A percentile compares a stretch with the other conserved stretches of the same genome.
These are phyloP conservation scores for Eremothecium cymbalariae DNA, from an alignment of 1,139 yeast genomes.

Conservation along the genomic window DNA sequence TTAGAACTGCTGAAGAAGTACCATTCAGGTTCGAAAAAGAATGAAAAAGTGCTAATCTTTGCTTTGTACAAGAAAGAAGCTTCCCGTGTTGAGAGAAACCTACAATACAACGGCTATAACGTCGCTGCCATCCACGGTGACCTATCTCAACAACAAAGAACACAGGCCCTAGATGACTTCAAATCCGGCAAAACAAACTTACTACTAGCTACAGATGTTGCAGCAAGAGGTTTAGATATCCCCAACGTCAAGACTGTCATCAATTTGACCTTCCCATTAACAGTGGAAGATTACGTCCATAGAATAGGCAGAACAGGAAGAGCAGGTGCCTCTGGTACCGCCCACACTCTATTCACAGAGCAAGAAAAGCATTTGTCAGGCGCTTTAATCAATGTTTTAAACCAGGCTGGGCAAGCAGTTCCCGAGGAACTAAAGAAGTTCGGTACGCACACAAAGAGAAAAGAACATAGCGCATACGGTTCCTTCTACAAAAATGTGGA, in stretches of 20 bases:
- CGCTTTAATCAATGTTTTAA: slow-evolving; percentile 79
- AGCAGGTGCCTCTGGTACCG: slow-evolving; percentile 92
- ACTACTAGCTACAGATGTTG: slow-evolving; percentile 94
- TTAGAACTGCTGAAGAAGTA: slow-evolving; percentile 66
- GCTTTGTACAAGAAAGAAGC: slow-evolving; percentile 98
- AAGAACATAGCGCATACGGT: slow-evolving; percentile 92
- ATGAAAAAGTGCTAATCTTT: slow-evolving; percentile 80
- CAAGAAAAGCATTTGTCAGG: slow-evolving; percentile 97
- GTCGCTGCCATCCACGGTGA: slow-evolving; percentile 97
- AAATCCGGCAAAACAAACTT: slow-evolving; percentile 71
- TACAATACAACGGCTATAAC: slow-evolving; percentile 62
- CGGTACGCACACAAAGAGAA: slow-evolving; percentile 96
- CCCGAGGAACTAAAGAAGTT: slow-evolving; percentile 95
- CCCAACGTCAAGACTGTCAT: slow-evolving; percentile 96
- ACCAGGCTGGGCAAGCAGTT: slow-evolving; percentile 91
- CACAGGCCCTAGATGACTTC: slow-evolving; percentile 76
- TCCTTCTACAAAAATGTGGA: slow-evolving; percentile 94
- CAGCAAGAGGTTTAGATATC: slow-evolving; percentile 96
- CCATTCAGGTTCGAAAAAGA: slow-evolving; percentile 53
- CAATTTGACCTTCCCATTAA: slow-evolving; percentile 92
- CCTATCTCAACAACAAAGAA: slow-evolving; percentile 84
- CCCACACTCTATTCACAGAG: slow-evolving; percentile 92
- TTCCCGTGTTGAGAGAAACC: slow-evolving; percentile 70
- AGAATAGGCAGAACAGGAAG: slow-evolving; percentile 98
- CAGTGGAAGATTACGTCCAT: slow-evolving; percentile 96